Conservation (phyloP, 164 flowering plant species). For the Nymphaea thermarum region DNA sequence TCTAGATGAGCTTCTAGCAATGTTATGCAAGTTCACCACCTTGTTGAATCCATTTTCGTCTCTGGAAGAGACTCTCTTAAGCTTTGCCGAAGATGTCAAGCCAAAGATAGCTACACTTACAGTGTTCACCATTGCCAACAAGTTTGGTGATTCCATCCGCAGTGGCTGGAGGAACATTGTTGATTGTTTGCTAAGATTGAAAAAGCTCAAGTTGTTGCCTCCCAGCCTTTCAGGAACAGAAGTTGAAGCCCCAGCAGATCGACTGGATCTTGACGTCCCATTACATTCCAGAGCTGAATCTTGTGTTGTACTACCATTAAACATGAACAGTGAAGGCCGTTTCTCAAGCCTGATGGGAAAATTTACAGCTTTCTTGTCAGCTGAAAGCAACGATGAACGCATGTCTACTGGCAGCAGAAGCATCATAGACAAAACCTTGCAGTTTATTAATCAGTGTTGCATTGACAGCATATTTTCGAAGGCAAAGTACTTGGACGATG, state of each 20-base stretch:
- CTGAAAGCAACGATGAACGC: conserved; percentile 59
- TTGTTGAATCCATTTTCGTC: conserved; percentile 78
- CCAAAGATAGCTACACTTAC: conserved; percentile 85
- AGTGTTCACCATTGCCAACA: conserved; percentile 75
- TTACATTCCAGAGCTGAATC: conserved; percentile 25
- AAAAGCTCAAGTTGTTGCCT: conserved; percentile 70
- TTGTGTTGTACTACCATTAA: conserved; percentile 19
- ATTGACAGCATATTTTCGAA: conserved; percentile 59
- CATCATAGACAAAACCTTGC: background rate
- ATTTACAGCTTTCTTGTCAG: conserved; percentile 56
- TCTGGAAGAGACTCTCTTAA: conserved; percentile 74
- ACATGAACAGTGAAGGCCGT: conserved; percentile 1
- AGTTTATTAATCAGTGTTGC: conserved; percentile 60
- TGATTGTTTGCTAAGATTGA: conserved; percentile 79
- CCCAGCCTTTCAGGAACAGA: conserved; percentile 7
- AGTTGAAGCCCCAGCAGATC: background rate
- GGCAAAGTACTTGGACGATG: conserved; percentile 41
- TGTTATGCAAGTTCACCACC: conserved; percentile 80
- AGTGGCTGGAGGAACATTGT: conserved; percentile 88
- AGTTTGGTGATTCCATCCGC: conserved; percentile 49
- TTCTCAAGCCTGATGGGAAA: conserved; percentile 32
- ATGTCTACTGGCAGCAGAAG: conserved; percentile 28
- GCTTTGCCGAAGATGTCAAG: conserved; percentile 65
- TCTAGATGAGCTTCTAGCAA: conserved; percentile 71
- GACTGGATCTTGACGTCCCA: conserved; percentile 11